Conservation (phyloP, 331 rosid genomes). For the Dryas integrifolia region DNA sequence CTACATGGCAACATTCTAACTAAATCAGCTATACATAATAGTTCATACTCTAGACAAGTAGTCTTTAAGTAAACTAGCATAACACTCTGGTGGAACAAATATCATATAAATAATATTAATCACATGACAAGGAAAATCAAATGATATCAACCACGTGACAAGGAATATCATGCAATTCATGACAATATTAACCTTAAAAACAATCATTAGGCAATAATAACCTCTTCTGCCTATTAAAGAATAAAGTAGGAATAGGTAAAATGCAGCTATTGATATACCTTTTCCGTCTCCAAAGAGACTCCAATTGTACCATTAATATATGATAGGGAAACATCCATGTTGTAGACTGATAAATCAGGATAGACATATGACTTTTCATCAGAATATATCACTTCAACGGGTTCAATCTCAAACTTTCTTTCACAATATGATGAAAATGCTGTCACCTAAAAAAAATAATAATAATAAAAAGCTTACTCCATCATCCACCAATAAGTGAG, state of each 20-base stretch:
- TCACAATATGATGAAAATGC: slow-evolving; percentile 65
- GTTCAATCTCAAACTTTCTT: slow-evolving; percentile 77
- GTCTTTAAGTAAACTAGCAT: neutral
- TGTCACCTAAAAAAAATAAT: slow-evolving; percentile 53
- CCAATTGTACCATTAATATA: slow-evolving; percentile 69
- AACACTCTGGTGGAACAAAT: neutral
- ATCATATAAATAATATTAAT: neutral
- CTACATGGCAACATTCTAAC: slow-evolving; percentile 39
- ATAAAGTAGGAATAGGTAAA: neutral
- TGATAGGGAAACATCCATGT: slow-evolving; percentile 77
- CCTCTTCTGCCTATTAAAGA: neutral
- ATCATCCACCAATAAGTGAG: slow-evolving; percentile 19
- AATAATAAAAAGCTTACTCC: slow-evolving; percentile 6
- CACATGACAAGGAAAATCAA: too few relatives aligned
- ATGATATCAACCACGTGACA: too few relatives aligned
- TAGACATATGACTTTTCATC: slow-evolving; percentile 67
- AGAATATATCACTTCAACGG: slow-evolving; percentile 75
- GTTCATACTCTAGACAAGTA: neutral
- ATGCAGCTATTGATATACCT: slow-evolving; percentile 47
- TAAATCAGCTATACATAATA: neutral
- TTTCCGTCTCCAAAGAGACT: slow-evolving; percentile 66
- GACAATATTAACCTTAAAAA: neutral
- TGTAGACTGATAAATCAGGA: slow-evolving; percentile 84
- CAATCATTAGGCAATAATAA: neutral
- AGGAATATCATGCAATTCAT: neutral